Evolutionary conservation across 345 rosid genomes (phyloP), one percentile per base, ranked within the genome.

Genomic region (Conringia planisiliqua): DNA sequence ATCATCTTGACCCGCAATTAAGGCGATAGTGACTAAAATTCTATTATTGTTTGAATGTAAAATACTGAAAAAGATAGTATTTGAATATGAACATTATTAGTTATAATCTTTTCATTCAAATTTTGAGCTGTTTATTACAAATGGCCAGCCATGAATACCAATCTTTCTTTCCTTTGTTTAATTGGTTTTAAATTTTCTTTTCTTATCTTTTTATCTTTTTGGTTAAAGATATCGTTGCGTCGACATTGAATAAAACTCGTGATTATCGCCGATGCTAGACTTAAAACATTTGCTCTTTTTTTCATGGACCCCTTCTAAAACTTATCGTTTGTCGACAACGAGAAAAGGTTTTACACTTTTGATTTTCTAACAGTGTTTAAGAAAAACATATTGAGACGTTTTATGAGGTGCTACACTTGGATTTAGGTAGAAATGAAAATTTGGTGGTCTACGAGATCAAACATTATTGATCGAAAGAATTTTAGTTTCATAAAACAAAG

Each of bases 1-100:
- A 50, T 50, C 18, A 70, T n/a, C 10, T 61, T 62, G 76, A 72
- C 76, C 76, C 43, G 12, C 9, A 39, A 62, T 72, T 72, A 50
- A 38, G 42, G 62, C 42, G 40, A 36, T 35, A 62, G 18, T n/a
- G 67, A 59, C 38, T 35, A 13, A 48, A 48, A 27, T 9, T 50
- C 24, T 39, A 71, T 60, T 10, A 48, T 48, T 48, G 54, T 48
- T 43, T 48, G 54, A 18, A 20, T 13, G 2, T 50, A 20, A 50
- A 20, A 4, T 20, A 50, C 55, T 48, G 56, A 50, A 46, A 50
- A 50, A n/a, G 10, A 10, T 50, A 18, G 27, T 48, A 57, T 43
- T 42, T 42, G 22, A 13, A 44, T 44, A 10, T 20, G 43, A 43
- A 44, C 62, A 50, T n/a, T n/a, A 22, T 2, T 39, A 42, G 30